Base-by-base conservation (phyloP, 176 grass and related monocot genomes). In the Otatea glauca region DNA sequence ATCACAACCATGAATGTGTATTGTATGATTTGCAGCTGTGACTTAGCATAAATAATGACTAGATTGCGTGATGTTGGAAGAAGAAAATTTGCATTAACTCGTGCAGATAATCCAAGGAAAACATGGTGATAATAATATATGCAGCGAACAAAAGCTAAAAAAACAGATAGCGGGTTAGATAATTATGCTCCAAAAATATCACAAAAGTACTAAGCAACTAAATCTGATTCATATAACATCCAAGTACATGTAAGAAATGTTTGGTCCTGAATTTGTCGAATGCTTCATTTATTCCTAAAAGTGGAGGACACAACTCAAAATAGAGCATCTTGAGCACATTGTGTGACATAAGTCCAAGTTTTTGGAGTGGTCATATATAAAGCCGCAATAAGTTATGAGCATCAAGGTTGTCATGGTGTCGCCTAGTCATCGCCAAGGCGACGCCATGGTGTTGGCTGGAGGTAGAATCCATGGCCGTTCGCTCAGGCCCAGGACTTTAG, bases 201-300 rank as follows among this genome's bases (percentile, higher is more conserved):
- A 21, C 18, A 49, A 37, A 73, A 47, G 25, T 24, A 21, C 41
- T 16, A 4, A 38, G 44, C 58, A 17, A 16, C 56, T 43, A 49
- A 18, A 37, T 83, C 14, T n/a, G 39, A 62, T n/a, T 10, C 54
- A 78, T 65, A 76, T 43, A 77, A 7, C 32, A 43, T 45, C 35
- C 4, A 68, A 47, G 18, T 59, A 35, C 0, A 27, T 27, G 38
- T 44, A 24, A 2, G 0, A 68, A 68, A 75, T 39, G 25, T 70
- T 69, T 23, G 15, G 24, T 69, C 29, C 43, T 43, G 24, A 18
- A 83, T 65, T 20, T 48, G 71, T 23, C 15, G 0, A 15, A 25
- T 71, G 4, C 5, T 58, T 25, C 24, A 82, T 77, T 85, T 89
- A 86, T 89, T 89, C 13, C 27, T 66, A 63, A 18, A 41, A 77